A percentile compares a stretch with the other conserved stretches of the same genome.
phyloP scores from a whole-genome alignment of 805 yeast genomes.

The Wickerhamomyces chaumierensis region DNA sequence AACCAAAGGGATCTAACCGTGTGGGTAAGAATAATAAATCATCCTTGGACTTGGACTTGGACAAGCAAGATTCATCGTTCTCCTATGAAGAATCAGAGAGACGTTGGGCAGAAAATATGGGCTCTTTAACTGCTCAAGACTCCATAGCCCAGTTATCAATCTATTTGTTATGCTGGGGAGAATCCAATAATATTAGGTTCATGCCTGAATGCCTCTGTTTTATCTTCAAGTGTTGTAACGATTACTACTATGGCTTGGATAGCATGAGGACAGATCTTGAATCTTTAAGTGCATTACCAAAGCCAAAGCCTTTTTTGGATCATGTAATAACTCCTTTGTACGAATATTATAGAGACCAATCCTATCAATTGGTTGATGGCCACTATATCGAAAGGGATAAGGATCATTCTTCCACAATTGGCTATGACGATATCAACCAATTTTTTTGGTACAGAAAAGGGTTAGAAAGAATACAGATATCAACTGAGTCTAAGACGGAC shows the following conservation, averaged over 20 bases:
- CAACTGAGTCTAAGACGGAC: constrained; percentile 28
- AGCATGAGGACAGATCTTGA: constrained; percentile 12
- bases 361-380: constrained; percentile 33
- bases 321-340: constrained; percentile 70
- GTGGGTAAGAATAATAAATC: constrained; percentile 2
- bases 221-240: constrained; percentile 71
- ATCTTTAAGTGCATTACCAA: constrained; percentile 5
- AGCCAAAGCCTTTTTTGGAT: constrained; percentile 39
- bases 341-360: constrained; percentile 43
- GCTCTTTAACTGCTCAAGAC: constrained; percentile 36
- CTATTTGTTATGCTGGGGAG: constrained; percentile 80
- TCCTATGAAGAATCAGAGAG: constrained; percentile 32
- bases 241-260: constrained; percentile 42
- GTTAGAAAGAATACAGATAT: constrained; percentile 36
- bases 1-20: constrained; percentile 10
- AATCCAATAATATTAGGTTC: constrained; percentile 74
- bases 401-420: constrained; percentile 62
- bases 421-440: constrained; percentile 87
- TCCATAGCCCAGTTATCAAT: constrained; percentile 54
- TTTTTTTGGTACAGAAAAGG: constrained; percentile 76
- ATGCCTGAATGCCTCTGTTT: constrained; percentile 88
- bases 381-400: constrained; percentile 35
- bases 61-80: background rate
- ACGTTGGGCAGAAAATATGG: constrained; percentile 43
- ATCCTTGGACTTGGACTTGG: background rate